Evolutionary conservation across 2,329 filamentous ascomycete genomes (phyloP).

Genomic region (Talaromyces rugulosus): DNA sequence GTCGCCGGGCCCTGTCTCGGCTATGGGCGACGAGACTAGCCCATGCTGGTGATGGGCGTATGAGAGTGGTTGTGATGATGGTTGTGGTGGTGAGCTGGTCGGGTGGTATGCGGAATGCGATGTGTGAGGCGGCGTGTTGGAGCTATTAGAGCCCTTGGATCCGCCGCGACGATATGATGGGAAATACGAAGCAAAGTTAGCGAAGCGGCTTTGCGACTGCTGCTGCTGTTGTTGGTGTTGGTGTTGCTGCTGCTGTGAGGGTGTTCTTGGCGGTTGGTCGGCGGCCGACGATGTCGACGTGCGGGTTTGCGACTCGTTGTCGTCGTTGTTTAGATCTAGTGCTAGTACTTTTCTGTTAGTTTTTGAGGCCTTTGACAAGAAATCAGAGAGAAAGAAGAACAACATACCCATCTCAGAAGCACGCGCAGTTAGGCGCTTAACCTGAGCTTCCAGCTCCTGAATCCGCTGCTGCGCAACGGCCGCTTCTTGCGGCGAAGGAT

Average conservation of each 20-base stretch:
- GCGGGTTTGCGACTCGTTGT: conserved; percentile 23
- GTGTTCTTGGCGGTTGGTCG: conserved; percentile 25
- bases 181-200: conserved; percentile 35
- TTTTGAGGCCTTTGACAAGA: conserved; percentile 34
- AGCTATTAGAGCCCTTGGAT: conserved; percentile 8
- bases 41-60: not conserved
- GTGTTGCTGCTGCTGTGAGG: conserved; percentile 18
- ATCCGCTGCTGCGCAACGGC: conserved; percentile 38
- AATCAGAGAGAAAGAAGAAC: conserved; percentile 11
- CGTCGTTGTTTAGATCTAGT: conserved; percentile 17
- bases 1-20: conserved; percentile 15
- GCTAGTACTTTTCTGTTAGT: conserved; percentile 4
- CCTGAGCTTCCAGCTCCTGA: conserved; percentile 53
- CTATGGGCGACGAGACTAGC: not conserved
- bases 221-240: conserved; percentile 17
- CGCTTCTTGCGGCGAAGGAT: conserved; percentile 20
- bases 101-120: conserved; percentile 19
- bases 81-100: conserved; percentile 19
- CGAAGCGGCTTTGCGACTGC: conserved; percentile 31
- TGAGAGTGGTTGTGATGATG: not conserved
- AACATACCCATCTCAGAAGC: conserved; percentile 49
- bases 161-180: conserved; percentile 33
- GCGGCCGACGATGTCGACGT: conserved; percentile 22
- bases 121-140: conserved; percentile 20
- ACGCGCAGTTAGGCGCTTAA: conserved; percentile 49